Conservation (phyloP, 2,329 filamentous ascomycete species). For the Diaporthe sp. region DNA sequence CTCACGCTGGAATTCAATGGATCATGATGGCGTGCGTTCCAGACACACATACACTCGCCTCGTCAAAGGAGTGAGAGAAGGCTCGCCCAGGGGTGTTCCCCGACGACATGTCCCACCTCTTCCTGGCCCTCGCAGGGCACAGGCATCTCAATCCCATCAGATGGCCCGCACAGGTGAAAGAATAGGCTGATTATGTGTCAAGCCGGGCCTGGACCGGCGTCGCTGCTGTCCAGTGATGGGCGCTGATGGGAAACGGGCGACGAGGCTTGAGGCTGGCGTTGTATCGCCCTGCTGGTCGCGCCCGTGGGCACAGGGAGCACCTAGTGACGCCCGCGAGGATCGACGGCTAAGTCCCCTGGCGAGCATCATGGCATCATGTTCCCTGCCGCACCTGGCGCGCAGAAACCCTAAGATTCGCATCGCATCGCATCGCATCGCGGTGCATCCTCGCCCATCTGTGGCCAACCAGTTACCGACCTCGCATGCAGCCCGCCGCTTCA, state of each 20-base stretch:
- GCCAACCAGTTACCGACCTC: not conserved
- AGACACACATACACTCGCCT: not conserved
- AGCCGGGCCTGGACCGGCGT: not conserved
- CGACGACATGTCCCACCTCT: not conserved
- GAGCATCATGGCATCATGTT: constrained; percentile 25
- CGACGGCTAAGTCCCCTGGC: constrained; percentile 10
- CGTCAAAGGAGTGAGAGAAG: not conserved
- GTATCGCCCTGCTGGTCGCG: not conserved
- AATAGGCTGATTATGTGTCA: constrained; percentile 28
- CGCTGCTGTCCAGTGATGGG: not conserved
- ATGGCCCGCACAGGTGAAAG: constrained; percentile 15
- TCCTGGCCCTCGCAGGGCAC: constrained; percentile 5
- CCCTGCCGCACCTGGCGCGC: constrained; percentile 9
- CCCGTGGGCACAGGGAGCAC: constrained; percentile 1
- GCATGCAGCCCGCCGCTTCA: constrained; percentile 1
- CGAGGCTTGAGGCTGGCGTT: constrained; percentile 11
- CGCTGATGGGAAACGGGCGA: constrained; percentile 7
- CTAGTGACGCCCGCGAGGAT: not conserved
- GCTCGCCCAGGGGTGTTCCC: not conserved
- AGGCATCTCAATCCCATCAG: constrained; percentile 15
- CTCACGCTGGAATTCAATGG: constrained; percentile 29
- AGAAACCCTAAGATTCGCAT: not conserved
- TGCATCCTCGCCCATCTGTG: not conserved
- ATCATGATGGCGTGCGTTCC: constrained; percentile 21
- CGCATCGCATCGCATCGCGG: constrained; percentile 11